phyloP scores from a whole-genome alignment of 805 yeast genomes.

The Isabelozyma gotoi region DNA sequence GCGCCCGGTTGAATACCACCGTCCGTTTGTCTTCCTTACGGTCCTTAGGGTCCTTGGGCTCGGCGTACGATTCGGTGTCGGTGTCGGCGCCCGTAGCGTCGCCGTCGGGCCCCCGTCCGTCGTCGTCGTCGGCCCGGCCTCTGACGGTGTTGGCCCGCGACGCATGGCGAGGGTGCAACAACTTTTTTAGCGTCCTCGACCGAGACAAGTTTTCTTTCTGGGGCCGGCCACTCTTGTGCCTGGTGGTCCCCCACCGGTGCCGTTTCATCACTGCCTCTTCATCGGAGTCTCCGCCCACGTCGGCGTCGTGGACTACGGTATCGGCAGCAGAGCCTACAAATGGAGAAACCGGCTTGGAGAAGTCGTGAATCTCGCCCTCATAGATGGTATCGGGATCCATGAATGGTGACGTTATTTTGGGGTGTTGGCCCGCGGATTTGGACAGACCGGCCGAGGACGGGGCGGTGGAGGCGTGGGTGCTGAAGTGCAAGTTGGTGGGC shows the following conservation, averaged over 20 bases:
- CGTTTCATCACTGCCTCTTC: slow-evolving; percentile 61
- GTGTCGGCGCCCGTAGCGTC: slow-evolving; percentile 19
- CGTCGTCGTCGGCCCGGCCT: slow-evolving; percentile 5
- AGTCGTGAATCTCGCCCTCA: slow-evolving; percentile 24
- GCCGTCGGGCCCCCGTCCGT: slow-evolving; percentile 23
- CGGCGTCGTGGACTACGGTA: slow-evolving; percentile 11
- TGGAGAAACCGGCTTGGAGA: slow-evolving; percentile 28
- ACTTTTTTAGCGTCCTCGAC: slow-evolving; percentile 57
- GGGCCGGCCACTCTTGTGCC: slow-evolving; percentile 72
- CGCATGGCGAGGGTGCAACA: slow-evolving; percentile 20
- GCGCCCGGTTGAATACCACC: slow-evolving; percentile 56
- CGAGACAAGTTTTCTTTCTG: slow-evolving; percentile 45
- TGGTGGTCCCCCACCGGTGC: slow-evolving; percentile 88
- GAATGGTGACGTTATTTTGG: slow-evolving; percentile 26
- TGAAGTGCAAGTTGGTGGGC: slow-evolving; percentile 1
- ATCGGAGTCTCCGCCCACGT: slow-evolving; percentile 14
- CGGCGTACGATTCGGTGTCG: slow-evolving; percentile 30
- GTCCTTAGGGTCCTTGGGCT: slow-evolving; percentile 28
- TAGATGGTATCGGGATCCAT: slow-evolving; percentile 19
- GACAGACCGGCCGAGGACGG: slow-evolving; percentile 6
- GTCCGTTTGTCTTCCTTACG: slow-evolving; percentile 38
- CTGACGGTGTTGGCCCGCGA: slow-evolving; percentile 17
- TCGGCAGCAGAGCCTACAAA: slow-evolving; percentile 14
- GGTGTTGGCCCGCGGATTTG: slow-evolving; percentile 4
- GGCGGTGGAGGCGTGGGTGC: slow-evolving; percentile 4